phyloP scores from a whole-genome alignment of 768 basidiomycete genomes.

The Tylopilus felleus region DNA sequence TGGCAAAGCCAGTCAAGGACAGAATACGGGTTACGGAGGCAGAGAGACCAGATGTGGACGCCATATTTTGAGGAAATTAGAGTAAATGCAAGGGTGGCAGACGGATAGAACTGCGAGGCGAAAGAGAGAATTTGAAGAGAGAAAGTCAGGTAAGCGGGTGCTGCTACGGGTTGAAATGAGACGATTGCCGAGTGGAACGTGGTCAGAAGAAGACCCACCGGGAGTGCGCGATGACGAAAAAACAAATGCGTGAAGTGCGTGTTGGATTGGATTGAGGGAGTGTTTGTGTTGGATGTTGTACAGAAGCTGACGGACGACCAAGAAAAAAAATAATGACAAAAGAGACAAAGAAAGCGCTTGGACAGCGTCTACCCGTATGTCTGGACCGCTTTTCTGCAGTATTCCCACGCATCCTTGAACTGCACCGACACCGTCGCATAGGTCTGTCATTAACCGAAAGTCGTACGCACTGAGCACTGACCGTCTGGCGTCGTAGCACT shows the following conservation, averaged over 20 bases:
- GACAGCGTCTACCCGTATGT: neutral
- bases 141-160: slow-evolving; percentile 15
- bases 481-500: neutral
- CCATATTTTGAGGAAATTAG: slow-evolving; percentile 40
- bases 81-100: neutral
- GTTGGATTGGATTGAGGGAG: slow-evolving; percentile 18
- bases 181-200: slow-evolving; percentile 31
- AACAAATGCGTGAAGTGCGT: slow-evolving; percentile 10
- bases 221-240: neutral
- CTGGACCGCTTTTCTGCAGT: neutral
- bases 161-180: slow-evolving; percentile 11
- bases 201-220: slow-evolving; percentile 11
- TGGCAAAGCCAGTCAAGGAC: slow-evolving; percentile 85
- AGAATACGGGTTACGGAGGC: slow-evolving; percentile 97
- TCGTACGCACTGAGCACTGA: neutral
- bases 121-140: slow-evolving; percentile 18
- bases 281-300: slow-evolving; percentile 30
- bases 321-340: neutral
- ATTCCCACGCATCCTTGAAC: slow-evolving; percentile 20
- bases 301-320: slow-evolving; percentile 26
- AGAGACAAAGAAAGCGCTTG: neutral
- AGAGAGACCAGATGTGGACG: slow-evolving; percentile 77
- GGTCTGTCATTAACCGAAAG: neutral
- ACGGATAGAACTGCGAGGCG: neutral
- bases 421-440: neutral